Evolutionary conservation across 1,284 basidiomycete genomes (phyloP).

Genomic region (Trametes hirsuta): DNA sequence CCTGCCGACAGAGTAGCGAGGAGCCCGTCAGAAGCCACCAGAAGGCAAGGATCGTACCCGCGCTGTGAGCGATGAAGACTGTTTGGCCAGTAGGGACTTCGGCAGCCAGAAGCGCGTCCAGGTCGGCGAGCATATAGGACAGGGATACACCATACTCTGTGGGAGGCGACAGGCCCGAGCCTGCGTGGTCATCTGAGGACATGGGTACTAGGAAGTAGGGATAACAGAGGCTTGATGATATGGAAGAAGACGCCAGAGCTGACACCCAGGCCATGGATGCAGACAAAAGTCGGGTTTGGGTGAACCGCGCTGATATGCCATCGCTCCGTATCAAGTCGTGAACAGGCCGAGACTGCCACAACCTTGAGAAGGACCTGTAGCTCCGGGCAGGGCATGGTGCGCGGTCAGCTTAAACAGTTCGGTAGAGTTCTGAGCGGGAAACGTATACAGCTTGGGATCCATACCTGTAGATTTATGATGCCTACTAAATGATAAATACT

Average conservation of each 20-base stretch:
- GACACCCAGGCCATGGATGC: slow-evolving; percentile 9
- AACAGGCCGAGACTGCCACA: neutral
- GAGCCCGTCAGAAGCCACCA: slow-evolving; percentile 5
- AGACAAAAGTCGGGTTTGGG: neutral
- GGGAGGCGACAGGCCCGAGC: slow-evolving; percentile 5
- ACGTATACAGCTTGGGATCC: too few species aligned
- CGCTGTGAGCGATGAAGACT: slow-evolving; percentile 17
- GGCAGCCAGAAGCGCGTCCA: slow-evolving; percentile 11
- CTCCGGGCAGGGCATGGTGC: neutral
- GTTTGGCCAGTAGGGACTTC: slow-evolving; percentile 6
- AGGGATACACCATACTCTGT: neutral
- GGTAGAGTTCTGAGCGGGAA: too few species aligned
- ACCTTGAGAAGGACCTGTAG: slow-evolving; percentile 1
- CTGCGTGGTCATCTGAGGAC: slow-evolving; percentile 12
- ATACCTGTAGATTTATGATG: too few species aligned
- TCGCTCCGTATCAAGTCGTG: slow-evolving; percentile 17
- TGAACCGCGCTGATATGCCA: neutral
- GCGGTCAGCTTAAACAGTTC: too few species aligned
- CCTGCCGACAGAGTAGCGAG: slow-evolving; percentile 1
- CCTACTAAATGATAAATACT: too few species aligned
- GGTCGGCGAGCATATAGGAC: slow-evolving; percentile 4
- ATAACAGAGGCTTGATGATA: slow-evolving; percentile 8
- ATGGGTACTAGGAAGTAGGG: neutral
- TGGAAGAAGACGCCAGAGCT: slow-evolving; percentile 4
- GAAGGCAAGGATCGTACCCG: slow-evolving; percentile 9